Percentiles rank a stretch among this genome's conserved stretches.
Conservation (phyloP, 768 basidiomycete genomes). For the Xerocomus potaroensis region DNA sequence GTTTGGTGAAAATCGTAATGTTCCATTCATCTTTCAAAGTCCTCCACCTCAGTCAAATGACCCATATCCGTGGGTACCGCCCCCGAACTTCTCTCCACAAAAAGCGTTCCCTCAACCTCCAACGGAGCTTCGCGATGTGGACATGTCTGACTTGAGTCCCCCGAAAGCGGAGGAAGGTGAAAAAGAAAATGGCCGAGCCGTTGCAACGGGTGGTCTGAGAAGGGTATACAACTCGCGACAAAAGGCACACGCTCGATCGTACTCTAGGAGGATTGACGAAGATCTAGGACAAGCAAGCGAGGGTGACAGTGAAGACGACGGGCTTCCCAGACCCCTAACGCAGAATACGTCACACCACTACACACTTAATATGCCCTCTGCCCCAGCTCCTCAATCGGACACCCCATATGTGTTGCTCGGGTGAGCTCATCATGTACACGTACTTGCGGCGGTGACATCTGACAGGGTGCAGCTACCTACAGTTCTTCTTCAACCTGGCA, state of each 20-base stretch:
- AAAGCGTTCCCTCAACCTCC: constrained; percentile 52
- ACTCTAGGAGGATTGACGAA: constrained; percentile 19
- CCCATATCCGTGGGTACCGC: constrained; percentile 64
- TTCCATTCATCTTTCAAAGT: constrained; percentile 70
- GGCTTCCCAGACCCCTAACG: constrained; percentile 36
- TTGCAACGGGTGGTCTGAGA: constrained; percentile 62
- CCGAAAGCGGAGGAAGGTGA: constrained; percentile 42
- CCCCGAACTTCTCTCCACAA: constrained; percentile 52
- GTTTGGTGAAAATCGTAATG: constrained; percentile 62
- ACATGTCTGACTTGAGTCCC: constrained; percentile 73
- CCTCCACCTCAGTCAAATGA: constrained; percentile 40
- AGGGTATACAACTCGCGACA: constrained; percentile 63
- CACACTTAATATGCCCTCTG: constrained; percentile 74
- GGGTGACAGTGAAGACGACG: constrained; percentile 47
- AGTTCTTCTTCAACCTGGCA: constrained; percentile 90
- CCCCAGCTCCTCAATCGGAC: constrained; percentile 53
- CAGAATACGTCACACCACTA: constrained; percentile 73
- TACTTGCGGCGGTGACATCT: constrained; percentile 12
- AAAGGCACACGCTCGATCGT: constrained; percentile 36
- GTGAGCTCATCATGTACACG: constrained; percentile 40
- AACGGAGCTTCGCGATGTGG: constrained; percentile 59
- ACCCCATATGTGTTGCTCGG: constrained; percentile 81
- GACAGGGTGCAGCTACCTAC: constrained; percentile 63
- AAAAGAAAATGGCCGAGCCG: constrained; percentile 39
- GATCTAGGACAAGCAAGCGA: constrained; percentile 38